A percentile compares a stretch with the other conserved stretches of the same genome.
Conservation (phyloP, 495 filamentous ascomycete genomes). For the Lineolata rhizophorae region DNA sequence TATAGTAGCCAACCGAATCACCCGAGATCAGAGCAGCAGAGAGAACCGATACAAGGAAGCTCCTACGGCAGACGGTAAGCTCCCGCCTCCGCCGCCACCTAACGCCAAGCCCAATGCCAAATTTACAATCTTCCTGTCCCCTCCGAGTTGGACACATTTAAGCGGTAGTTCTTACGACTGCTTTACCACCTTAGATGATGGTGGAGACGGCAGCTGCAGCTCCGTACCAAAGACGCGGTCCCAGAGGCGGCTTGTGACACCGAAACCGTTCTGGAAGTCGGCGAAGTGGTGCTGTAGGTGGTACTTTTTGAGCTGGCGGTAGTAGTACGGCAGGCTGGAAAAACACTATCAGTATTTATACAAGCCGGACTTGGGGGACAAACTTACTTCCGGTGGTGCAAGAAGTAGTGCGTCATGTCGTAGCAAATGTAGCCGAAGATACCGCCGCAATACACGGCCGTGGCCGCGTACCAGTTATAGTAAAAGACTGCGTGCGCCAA, state of each 20-base stretch:
- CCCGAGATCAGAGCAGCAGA: too few species aligned
- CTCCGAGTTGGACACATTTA: too few species aligned
- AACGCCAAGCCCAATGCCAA: too few species aligned
- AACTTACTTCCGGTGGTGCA: conserved; percentile 82
- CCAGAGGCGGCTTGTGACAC: conserved; percentile 97
- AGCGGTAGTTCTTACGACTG: conserved; percentile 6
- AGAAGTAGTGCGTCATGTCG: conserved; percentile 95
- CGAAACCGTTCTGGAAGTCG: conserved; percentile 94
- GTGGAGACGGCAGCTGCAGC: conserved; percentile 25
- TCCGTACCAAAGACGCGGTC: conserved; percentile 81
- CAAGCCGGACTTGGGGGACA: background rate
- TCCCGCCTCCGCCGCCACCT: too few species aligned
- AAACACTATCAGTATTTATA: conserved; percentile 5
- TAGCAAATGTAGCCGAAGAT: conserved; percentile 93
- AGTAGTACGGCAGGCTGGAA: conserved; percentile 56
- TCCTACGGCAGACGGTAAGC: too few species aligned
- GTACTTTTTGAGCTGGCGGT: conserved; percentile 80
- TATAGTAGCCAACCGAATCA: too few species aligned
- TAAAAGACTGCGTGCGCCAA: conserved; percentile 67
- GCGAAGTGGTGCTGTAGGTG: conserved; percentile 93
- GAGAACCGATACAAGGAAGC: too few species aligned
- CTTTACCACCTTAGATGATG: conserved; percentile 23
- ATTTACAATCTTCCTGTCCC: too few species aligned
- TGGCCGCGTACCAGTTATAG: conserved; percentile 65
- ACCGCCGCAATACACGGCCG: conserved; percentile 63